phyloP scores from a whole-genome alignment of 2,329 filamentous ascomycete species.

The Ascochyta rabiei region DNA sequence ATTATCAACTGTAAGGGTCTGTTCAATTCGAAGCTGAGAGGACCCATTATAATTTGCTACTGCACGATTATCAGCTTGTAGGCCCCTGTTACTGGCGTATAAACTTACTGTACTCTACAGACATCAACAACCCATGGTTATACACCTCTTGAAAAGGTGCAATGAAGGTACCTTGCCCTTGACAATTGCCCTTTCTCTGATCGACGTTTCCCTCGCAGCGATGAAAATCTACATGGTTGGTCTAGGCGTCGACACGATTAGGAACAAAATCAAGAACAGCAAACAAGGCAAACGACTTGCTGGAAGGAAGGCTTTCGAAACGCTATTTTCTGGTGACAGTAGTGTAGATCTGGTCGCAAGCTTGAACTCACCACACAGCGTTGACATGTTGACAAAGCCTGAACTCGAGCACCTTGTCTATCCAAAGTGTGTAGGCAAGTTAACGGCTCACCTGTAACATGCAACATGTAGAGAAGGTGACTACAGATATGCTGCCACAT shows the following conservation, averaged over 20 bases:
- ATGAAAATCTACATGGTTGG: not conserved
- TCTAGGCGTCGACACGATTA: not conserved
- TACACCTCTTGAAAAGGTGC: not conserved
- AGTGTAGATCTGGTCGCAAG: not conserved
- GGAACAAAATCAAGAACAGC: not conserved
- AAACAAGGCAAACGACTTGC: not conserved
- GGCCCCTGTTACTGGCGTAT: not conserved
- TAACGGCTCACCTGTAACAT: not conserved
- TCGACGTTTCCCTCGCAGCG: not conserved
- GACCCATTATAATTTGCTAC: conserved; percentile 24
- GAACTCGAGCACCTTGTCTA: not conserved
- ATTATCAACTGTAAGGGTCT: not conserved
- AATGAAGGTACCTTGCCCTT: not conserved
- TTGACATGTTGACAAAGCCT: not conserved
- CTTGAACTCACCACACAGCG: not conserved
- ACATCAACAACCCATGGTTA: not conserved
- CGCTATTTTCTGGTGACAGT: not conserved
- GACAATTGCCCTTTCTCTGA: not conserved
- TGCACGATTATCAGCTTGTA: conserved; percentile 22
- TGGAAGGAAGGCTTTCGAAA: not conserved
- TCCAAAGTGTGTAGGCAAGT: not conserved
- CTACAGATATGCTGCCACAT: not conserved
- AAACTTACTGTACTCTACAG: conserved; percentile 11
- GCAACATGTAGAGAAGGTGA: too few relatives aligned
- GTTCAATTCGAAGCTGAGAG: not conserved